Evolutionary conservation across 768 basidiomycete genomes (phyloP).

Genomic region (Podaxis sp.): DNA sequence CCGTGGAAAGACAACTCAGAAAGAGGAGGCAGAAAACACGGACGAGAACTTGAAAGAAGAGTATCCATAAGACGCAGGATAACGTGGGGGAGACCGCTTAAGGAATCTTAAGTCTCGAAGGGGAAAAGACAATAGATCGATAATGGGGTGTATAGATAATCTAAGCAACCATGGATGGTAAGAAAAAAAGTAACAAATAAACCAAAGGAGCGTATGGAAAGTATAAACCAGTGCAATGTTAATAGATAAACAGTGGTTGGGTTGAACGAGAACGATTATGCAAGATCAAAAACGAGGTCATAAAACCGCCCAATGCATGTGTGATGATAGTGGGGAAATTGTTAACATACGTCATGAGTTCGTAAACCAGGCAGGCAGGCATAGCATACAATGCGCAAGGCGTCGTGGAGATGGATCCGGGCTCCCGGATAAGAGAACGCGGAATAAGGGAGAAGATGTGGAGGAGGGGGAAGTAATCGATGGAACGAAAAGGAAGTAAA

Average conservation of each 20-base stretch:
- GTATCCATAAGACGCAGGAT: conserved; percentile 2
- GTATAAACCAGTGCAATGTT: conserved; percentile 18
- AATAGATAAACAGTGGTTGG: conserved; percentile 14
- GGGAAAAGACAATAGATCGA: conserved; percentile 16
- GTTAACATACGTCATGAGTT: conserved; percentile 1
- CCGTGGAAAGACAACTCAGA: conserved; percentile 4
- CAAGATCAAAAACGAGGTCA: conserved; percentile 12
- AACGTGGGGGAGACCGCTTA: background rate
- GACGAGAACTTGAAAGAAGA: conserved; percentile 16
- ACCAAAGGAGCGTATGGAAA: conserved; percentile 14
- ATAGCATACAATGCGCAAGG: conserved; percentile 4
- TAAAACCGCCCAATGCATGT: conserved; percentile 9
- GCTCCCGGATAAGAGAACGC: background rate
- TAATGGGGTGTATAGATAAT: conserved; percentile 18
- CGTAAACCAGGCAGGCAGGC: conserved; percentile 9
- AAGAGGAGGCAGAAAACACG: conserved; percentile 6
- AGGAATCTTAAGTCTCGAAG: conserved; percentile 3
- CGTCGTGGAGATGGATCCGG: background rate
- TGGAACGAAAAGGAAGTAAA: background rate
- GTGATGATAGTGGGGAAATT: background rate
- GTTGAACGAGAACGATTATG: conserved; percentile 11
- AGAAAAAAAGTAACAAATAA: conserved; percentile 13
- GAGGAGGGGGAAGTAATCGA: background rate
- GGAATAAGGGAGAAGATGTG: background rate
- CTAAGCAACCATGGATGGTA: conserved; percentile 6